phyloP scores from a whole-genome alignment of 176 grass and related monocot genomes.

The Rhipidocladum racemiflorum region DNA sequence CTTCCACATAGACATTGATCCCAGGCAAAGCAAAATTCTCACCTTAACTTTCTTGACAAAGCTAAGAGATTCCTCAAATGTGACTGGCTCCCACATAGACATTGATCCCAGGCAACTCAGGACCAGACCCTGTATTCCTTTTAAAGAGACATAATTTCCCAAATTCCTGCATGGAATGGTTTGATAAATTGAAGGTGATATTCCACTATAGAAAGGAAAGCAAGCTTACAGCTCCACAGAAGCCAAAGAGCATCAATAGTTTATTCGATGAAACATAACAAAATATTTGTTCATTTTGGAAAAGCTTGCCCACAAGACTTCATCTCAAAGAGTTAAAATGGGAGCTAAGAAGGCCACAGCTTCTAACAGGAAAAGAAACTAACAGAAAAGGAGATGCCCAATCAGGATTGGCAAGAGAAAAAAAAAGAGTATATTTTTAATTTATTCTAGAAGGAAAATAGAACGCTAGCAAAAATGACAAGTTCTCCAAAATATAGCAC shows the following conservation, averaged over 20 bases:
- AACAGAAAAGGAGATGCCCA: too few relatives aligned
- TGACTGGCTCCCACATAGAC: constrained; percentile 49
- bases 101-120: constrained; percentile 32
- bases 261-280: neutral
- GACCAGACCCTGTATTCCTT: constrained; percentile 17
- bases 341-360: too few relatives aligned
- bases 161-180: constrained; percentile 40
- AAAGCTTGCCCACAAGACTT: too few relatives aligned
- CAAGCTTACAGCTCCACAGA: neutral
- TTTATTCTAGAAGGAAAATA: too few relatives aligned
- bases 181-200: constrained; percentile 14
- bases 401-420: too few relatives aligned
- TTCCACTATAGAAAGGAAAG: constrained; percentile 2
- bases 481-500: neutral
- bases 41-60: constrained; percentile 74
- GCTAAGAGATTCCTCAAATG: constrained; percentile 63
- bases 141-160: constrained; percentile 36
- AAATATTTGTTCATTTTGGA: neutral
- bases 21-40: too few relatives aligned
- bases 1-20: constrained; percentile 44
- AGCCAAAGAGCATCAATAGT: neutral
- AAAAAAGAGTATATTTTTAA: too few relatives aligned
- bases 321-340: too few relatives aligned
- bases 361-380: too few relatives aligned
- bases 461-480: neutral